These are phyloP conservation scores for Eucalyptus curtisii DNA, from an alignment of 345 rosid genomes.

Conservation along the genomic window DNA sequence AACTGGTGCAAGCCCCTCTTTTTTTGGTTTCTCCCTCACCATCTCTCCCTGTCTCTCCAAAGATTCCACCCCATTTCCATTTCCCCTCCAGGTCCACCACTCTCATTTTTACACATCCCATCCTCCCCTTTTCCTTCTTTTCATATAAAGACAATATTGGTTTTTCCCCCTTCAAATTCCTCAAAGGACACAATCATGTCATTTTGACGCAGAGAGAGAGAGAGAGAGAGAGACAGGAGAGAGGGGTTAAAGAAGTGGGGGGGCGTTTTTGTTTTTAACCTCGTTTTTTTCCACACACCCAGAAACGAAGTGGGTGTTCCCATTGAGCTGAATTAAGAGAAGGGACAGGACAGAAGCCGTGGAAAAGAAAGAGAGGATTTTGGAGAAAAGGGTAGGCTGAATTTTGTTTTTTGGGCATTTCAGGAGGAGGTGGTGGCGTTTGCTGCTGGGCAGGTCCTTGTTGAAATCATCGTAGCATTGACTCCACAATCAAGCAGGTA, in stretches of 20 bases:
- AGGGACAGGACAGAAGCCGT: not conserved
- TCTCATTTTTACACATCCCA: not conserved
- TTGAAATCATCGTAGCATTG: constrained; percentile 23
- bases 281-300: not conserved
- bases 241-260: not conserved
- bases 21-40: not conserved
- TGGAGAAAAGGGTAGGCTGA: not conserved
- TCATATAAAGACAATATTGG: not conserved
- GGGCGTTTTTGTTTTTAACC: not conserved
- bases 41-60: not conserved
- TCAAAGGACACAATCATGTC: constrained; percentile 19
- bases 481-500: constrained; percentile 59
- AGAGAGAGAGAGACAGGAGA: not conserved
- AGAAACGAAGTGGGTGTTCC: not conserved
- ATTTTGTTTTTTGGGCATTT: not conserved
- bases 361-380: not conserved
- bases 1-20: not conserved
- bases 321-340: not conserved
- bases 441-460: constrained; percentile 21
- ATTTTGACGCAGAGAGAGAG: constrained; percentile 1
- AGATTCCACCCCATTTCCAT: not conserved
- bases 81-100: not conserved
- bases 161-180: not conserved
- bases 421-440: not conserved
- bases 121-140: not conserved